A percentile compares a stretch with the other conserved stretches of the same genome.
phyloP scores from a whole-genome alignment of 2,329 filamentous ascomycete species.

The Aspergillus vadensis region DNA sequence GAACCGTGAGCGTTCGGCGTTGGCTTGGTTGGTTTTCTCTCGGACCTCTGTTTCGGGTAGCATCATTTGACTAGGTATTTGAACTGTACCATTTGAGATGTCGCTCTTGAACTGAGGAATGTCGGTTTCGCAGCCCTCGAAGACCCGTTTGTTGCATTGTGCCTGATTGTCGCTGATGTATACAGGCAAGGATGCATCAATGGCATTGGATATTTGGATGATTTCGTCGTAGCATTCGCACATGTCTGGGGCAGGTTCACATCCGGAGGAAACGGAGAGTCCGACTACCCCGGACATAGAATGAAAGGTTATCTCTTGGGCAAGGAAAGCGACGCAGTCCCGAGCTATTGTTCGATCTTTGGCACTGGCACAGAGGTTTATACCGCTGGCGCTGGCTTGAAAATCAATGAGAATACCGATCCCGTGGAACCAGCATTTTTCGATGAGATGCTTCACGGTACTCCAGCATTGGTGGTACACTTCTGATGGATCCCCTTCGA shows the following conservation, averaged over 20 bases:
- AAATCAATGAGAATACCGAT: slow-evolving; percentile 62
- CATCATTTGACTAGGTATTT: slow-evolving; percentile 25
- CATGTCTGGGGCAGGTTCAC: slow-evolving; percentile 55
- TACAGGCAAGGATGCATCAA: slow-evolving; percentile 56
- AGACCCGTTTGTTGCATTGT: slow-evolving; percentile 47
- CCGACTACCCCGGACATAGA: slow-evolving; percentile 53
- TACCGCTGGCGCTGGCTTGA: slow-evolving; percentile 61
- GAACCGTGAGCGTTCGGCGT: slow-evolving; percentile 15
- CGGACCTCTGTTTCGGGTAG: slow-evolving; percentile 42
- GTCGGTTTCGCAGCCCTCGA: slow-evolving; percentile 55
- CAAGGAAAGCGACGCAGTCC: slow-evolving; percentile 54
- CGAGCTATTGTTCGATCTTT: slow-evolving; percentile 50
- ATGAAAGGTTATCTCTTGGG: slow-evolving; percentile 46
- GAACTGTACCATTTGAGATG: slow-evolving; percentile 55
- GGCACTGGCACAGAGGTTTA: slow-evolving; percentile 56
- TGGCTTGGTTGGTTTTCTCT: slow-evolving; percentile 42
- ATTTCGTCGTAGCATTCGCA: slow-evolving; percentile 60
- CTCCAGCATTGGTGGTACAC: slow-evolving; percentile 59
- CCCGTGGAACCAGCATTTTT: slow-evolving; percentile 48
- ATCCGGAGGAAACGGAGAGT: slow-evolving; percentile 62
- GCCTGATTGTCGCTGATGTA: slow-evolving; percentile 62
- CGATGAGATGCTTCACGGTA: slow-evolving; percentile 51
- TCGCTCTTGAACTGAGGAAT: slow-evolving; percentile 60
- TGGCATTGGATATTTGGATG: slow-evolving; percentile 48
- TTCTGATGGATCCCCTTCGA: slow-evolving; percentile 47